Conservation (phyloP, 2,329 filamentous ascomycete genomes). For the Bipolaris gigantea region DNA sequence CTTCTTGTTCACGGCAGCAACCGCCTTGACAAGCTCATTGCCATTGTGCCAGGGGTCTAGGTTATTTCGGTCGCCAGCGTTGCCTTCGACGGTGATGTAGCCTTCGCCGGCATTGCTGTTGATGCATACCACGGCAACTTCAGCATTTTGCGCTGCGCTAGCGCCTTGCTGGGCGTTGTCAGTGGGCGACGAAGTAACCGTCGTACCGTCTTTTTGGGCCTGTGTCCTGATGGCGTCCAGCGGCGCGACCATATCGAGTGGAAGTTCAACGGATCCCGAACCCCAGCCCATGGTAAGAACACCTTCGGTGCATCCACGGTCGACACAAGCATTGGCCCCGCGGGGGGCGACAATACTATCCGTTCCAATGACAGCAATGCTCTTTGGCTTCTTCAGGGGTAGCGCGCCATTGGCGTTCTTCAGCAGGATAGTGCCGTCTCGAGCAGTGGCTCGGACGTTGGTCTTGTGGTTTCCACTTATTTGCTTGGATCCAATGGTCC, state of each 20-base stretch:
- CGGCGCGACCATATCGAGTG: slow-evolving; percentile 49
- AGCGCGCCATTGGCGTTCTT: slow-evolving; percentile 70
- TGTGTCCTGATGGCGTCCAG: slow-evolving; percentile 48
- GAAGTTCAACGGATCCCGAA: slow-evolving; percentile 55
- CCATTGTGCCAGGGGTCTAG: slow-evolving; percentile 52
- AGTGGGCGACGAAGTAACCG: slow-evolving; percentile 44
- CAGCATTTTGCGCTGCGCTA: slow-evolving; percentile 42
- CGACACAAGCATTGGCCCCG: slow-evolving; percentile 77
- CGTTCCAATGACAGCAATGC: slow-evolving; percentile 67
- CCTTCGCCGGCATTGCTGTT: slow-evolving; percentile 54
- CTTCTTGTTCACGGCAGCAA: slow-evolving; percentile 43
- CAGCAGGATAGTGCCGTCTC: slow-evolving; percentile 53
- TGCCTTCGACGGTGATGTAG: slow-evolving; percentile 52
- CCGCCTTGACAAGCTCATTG: slow-evolving; percentile 46
- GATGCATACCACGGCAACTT: slow-evolving; percentile 52
- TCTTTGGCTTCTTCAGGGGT: slow-evolving; percentile 70
- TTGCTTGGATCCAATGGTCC: slow-evolving; percentile 46
- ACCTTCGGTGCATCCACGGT: slow-evolving; percentile 65
- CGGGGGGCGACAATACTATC: slow-evolving; percentile 75
- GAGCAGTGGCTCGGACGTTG: slow-evolving; percentile 47
- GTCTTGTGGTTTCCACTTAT: slow-evolving; percentile 47
- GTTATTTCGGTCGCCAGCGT: slow-evolving; percentile 53
- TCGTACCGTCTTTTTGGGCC: slow-evolving; percentile 44
- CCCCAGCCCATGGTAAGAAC: slow-evolving; percentile 72
- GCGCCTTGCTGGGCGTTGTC: slow-evolving; percentile 45